Percentiles rank a stretch among this genome's conserved stretches.
These are phyloP conservation scores for Aspergillus oerlinghausenensis DNA, from an alignment of 2,329 filamentous ascomycete species.

Conservation along the genomic window DNA sequence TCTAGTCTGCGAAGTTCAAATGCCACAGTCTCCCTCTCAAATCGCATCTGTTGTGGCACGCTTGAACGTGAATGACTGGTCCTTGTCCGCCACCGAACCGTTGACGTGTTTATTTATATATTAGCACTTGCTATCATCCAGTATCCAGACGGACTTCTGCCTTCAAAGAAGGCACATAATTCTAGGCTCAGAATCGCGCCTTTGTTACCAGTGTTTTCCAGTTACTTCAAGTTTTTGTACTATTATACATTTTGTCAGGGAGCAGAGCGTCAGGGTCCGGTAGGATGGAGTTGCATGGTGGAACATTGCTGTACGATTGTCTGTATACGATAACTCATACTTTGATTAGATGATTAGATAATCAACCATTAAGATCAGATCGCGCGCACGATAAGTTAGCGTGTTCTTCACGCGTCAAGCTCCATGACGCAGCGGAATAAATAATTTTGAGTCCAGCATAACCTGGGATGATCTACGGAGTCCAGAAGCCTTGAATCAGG, in stretches of 20 bases:
- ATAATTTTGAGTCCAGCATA: not conserved
- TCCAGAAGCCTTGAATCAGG: not conserved
- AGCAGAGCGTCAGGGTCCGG: not conserved
- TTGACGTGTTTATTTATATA: not conserved
- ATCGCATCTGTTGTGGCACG: not conserved
- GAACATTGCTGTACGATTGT: not conserved
- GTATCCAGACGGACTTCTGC: not conserved
- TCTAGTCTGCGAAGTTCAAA: conserved; percentile 9
- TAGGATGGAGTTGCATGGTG: not conserved
- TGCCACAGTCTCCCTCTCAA: not conserved
- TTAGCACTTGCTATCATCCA: not conserved
- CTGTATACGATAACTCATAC: not conserved
- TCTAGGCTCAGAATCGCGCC: not conserved
- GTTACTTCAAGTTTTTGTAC: not conserved
- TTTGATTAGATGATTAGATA: conserved; percentile 13
- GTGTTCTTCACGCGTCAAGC: conserved; percentile 33
- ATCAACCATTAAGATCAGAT: conserved; percentile 3
- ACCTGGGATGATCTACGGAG: not conserved
- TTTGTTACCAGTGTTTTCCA: not conserved
- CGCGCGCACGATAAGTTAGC: conserved; percentile 8
- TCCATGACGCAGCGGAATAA: conserved; percentile 8
- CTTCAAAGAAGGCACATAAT: not conserved
- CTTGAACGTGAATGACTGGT: not conserved
- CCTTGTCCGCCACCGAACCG: not conserved
- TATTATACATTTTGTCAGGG: not conserved